These are phyloP conservation scores for Prunus mira DNA, from an alignment of 306 rosid species.

Conservation along the genomic window DNA sequence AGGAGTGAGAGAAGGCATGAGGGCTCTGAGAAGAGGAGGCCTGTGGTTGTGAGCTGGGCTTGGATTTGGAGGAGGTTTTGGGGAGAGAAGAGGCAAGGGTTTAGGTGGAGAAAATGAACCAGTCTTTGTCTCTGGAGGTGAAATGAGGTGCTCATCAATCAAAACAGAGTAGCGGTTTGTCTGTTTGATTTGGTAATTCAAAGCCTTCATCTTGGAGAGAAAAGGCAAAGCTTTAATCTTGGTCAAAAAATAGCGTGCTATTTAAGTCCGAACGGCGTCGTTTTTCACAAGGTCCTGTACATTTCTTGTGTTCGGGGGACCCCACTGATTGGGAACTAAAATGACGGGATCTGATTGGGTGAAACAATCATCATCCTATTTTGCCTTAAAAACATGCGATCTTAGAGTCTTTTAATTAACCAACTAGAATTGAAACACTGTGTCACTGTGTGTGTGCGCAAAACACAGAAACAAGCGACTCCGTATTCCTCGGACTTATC, in stretches of 20 bases:
- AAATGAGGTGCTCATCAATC: conserved; percentile 8
- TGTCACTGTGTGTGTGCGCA: not conserved
- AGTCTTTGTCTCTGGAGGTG: conserved; percentile 11
- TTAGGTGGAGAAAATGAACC: conserved; percentile 18
- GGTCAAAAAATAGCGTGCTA: not conserved
- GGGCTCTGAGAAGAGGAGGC: conserved; percentile 14
- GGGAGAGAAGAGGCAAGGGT: not conserved
- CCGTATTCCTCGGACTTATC: conserved; percentile 37
- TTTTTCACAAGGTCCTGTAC: no score
- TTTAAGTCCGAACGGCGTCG: not conserved
- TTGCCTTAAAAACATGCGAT: conserved; percentile 14
- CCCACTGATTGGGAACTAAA: not conserved
- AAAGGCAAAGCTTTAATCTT: not conserved
- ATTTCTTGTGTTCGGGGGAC: not conserved
- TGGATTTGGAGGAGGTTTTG: conserved; percentile 23
- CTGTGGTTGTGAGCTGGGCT: conserved; percentile 27
- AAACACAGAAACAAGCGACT: conserved; percentile 5
- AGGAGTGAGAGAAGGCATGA: conserved; percentile 20
- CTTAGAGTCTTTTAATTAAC: not conserved
- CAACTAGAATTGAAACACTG: conserved; percentile 4
- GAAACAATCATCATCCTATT: not conserved
- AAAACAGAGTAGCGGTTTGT: not conserved
- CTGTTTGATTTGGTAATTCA: not conserved
- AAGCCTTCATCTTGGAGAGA: not conserved
- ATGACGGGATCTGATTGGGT: conserved; percentile 26